A percentile compares a stretch with the other conserved stretches of the same genome.
phyloP scores from a whole-genome alignment of 495 filamentous ascomycete genomes.

The Geoglossum glabrum region DNA sequence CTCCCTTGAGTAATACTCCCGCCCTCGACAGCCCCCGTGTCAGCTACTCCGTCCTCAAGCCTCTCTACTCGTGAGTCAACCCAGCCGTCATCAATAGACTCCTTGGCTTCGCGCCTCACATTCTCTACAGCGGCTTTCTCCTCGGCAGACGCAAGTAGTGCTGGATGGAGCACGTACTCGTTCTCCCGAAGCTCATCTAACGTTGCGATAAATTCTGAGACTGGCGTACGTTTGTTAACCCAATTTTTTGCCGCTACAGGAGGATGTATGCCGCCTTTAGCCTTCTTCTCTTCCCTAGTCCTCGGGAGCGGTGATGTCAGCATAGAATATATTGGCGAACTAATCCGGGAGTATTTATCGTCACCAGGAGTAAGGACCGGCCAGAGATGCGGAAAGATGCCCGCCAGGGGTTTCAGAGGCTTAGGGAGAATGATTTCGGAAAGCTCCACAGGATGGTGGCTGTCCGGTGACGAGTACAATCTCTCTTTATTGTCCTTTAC shows the following conservation, averaged over 20 bases:
- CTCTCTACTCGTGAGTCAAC: conserved; percentile 51
- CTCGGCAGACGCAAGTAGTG: conserved; percentile 26
- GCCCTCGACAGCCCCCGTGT: conserved; percentile 40
- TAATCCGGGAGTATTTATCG: conserved; percentile 52
- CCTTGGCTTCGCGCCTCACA: conserved; percentile 22
- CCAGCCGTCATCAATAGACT: conserved; percentile 49
- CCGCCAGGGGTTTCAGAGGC: conserved; percentile 47
- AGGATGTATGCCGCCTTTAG: conserved; percentile 31
- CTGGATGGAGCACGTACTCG: conserved; percentile 64
- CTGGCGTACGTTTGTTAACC: conserved; percentile 49
- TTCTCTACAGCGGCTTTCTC: conserved; percentile 27
- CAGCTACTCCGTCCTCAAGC: conserved; percentile 43
- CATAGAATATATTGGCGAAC: conserved; percentile 65
- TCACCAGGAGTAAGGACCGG: conserved; percentile 74
- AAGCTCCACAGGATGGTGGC: conserved; percentile 55
- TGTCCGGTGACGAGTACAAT: conserved; percentile 20
- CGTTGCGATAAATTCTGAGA: conserved; percentile 54
- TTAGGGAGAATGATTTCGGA: conserved; percentile 36
- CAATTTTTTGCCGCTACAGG: conserved; percentile 37
- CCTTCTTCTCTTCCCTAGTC: conserved; percentile 35
- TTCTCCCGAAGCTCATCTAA: conserved; percentile 58
- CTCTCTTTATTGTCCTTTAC: conserved; percentile 3
- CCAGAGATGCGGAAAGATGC: conserved; percentile 76
- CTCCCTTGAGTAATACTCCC: conserved; percentile 72
- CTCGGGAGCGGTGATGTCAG: conserved; percentile 50